Base-by-base conservation (phyloP, 179 eudicot genomes). In the Beta macrorhiza region DNA sequence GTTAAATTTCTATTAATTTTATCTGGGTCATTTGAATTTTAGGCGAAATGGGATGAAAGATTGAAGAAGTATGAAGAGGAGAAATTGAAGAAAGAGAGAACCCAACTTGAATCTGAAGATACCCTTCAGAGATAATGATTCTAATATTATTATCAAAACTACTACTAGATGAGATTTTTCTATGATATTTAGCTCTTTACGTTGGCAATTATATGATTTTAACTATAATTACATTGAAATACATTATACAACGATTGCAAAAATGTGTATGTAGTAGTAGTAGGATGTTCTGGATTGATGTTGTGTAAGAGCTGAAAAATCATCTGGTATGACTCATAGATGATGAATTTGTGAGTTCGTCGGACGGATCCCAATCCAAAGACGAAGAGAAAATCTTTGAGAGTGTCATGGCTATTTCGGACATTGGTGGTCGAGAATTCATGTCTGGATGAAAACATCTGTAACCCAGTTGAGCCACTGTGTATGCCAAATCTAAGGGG, bases 301-400 rank as follows among this genome's bases (percentile, higher is more conserved):
- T n/a, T 20, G 42, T 72, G 42, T 22, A 20, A 20, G 8, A 3
- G 7, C 17, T 12, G 22, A 47, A 45, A 25, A 55, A 51, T 76
- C 67, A 86, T 37, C 53, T 78, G 77, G 74, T 74, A 55, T 84
- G 78, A 74, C 83, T 79, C 0, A 78, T 11, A 22, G 87, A 82
- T 25, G 89, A 82, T 63, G 80, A 75, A 76, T 73, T 71, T 5
- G 68, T 16, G 25, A 87, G 80, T 81, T 91, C 92, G 74, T 89
- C 89, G 1, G 91, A 86, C 0, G 93, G 93, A 86, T 90, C 93
- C 93, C 92, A 92, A 79, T 91, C 97, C 88, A 89, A 64, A 16
- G 92, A 87, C 16, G 91, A 86, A 0, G 92, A 87, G 70, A 82
- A 82, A 44, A 92, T 87, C 89, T 90, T 88, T 7, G 93, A 85